Percentiles rank a stretch among this genome's conserved stretches.
These are phyloP conservation scores for Pyrenophora graminea DNA, from an alignment of 2,329 filamentous ascomycete species.

Conservation along the genomic window DNA sequence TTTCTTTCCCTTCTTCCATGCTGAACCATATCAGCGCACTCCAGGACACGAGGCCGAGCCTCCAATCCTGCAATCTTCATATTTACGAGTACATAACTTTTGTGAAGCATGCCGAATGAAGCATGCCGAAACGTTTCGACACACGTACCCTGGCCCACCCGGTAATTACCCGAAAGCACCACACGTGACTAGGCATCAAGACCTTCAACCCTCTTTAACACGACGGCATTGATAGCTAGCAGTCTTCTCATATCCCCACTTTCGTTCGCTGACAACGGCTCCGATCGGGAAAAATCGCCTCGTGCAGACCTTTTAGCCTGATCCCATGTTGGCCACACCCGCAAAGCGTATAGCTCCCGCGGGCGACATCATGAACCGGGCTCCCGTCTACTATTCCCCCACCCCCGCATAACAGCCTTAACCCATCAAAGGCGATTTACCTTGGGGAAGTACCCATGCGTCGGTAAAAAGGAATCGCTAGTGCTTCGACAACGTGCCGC, in stretches of 20 bases:
- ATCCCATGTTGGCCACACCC: constrained; percentile 17
- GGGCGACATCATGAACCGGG: constrained; percentile 19
- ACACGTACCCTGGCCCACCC: too few species aligned
- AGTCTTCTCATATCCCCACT: neutral
- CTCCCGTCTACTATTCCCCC: constrained; percentile 20
- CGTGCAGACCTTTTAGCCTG: constrained; percentile 33
- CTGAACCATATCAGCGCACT: too few species aligned
- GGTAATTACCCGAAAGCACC: too few species aligned
- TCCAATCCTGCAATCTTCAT: too few species aligned
- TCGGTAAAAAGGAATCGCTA: constrained; percentile 20
- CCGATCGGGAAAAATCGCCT: neutral
- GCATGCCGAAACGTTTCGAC: too few species aligned
- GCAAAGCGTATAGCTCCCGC: constrained; percentile 25
- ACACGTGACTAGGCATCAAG: too few species aligned
- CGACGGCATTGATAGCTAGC: neutral
- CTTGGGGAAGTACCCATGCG: constrained; percentile 3
- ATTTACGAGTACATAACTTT: too few species aligned
- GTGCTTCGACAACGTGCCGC: constrained; percentile 9
- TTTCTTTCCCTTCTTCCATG: too few species aligned
- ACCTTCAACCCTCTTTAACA: neutral
- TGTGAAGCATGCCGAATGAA: too few species aligned
- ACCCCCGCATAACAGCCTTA: constrained; percentile 21
- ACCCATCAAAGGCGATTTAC: constrained; percentile 13
- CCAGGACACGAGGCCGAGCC: too few species aligned
- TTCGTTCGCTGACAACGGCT: constrained; percentile 1